Conservation (phyloP, 305 asterid species). For the Rubia peregrina region DNA sequence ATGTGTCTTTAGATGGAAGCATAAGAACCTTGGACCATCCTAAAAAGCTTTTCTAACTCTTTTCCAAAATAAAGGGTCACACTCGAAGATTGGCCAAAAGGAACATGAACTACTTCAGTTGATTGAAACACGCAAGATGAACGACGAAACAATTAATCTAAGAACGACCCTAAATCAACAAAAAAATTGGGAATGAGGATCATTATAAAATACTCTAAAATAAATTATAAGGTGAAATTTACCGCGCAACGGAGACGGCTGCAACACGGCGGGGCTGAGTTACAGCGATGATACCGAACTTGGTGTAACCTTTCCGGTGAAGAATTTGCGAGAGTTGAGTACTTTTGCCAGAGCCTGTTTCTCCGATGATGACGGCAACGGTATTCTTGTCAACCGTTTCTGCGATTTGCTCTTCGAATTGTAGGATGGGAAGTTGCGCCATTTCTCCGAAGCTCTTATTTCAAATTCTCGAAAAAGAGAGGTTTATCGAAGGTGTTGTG, state of each 20-base stretch:
- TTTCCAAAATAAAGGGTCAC: neutral
- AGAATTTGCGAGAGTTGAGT: constrained; percentile 91
- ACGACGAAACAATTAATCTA: neutral
- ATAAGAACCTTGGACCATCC: neutral
- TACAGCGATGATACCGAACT: constrained; percentile 69
- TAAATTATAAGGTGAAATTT: neutral
- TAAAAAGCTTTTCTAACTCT: neutral
- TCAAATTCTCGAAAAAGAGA: neutral
- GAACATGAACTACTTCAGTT: neutral
- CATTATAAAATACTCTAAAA: neutral
- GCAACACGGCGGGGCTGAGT: constrained; percentile 99
- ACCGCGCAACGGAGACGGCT: constrained; percentile 89
- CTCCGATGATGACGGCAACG: constrained; percentile 74
- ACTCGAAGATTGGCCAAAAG: neutral
- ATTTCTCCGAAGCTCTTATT: constrained; percentile 16
- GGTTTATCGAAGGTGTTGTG: neutral
- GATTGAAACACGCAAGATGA: neutral
- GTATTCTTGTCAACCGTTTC: constrained; percentile 68
- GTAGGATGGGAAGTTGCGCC: constrained; percentile 67
- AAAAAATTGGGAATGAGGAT: neutral
- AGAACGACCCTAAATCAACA: neutral
- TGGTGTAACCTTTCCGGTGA: constrained; percentile 64
- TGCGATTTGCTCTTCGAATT: constrained; percentile 69
- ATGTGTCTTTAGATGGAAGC: neutral
- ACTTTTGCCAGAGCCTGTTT: constrained; percentile 92